Base-by-base conservation (phyloP, 306 rosid species). In the Ziziphus jujuba region DNA sequence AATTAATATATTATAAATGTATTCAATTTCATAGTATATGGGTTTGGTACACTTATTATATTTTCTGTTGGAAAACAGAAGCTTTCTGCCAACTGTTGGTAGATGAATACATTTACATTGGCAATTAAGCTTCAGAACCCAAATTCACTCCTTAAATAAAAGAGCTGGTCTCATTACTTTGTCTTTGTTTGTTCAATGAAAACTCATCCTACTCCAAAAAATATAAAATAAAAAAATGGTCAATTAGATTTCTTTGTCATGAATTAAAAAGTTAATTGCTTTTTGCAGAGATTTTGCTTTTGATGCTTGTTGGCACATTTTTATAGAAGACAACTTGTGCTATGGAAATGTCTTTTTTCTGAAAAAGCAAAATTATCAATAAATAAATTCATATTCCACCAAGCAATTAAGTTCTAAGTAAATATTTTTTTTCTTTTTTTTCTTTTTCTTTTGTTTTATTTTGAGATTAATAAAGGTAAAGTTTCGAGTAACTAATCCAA, bases 11-110 rank as follows among this genome's bases (percentile, higher is more conserved):
- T 59, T 31, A 44, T 1, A 59, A 54, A 23, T 55, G 73, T 64
- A 28, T 72, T 66, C 60, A 38, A 68, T 72, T 70, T n/a, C n/a
- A n/a, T 65, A 24, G 31, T 47, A 5, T 3, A 65, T 64, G 20
- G 51, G 24, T 64, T 61, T 61, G 71, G 24, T 56, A 20, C 0
- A 21, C 6, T 59, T 59, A n/a, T 36, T 3, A 59, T 33, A 35
- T 36, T 19, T 20, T 35, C 47, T 10, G 36, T 60, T 59, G n/a
- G 48, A 38, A 36, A 20, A 9, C 43, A 36, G 50, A 38, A 61
- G 20, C 33, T 61, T 21, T 20, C 47, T n/a, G 10, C 12, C 52
- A 20, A 3, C 21, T 61, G 51, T n/a, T 61, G 17, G 24, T 50
- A 49, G 6, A 49, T 49, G 16, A 14, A 22, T 22, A 4, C 16